Evolutionary conservation across 2,329 filamentous ascomycete genomes (phyloP).

Genomic region (Fusarium denticulatum): DNA sequence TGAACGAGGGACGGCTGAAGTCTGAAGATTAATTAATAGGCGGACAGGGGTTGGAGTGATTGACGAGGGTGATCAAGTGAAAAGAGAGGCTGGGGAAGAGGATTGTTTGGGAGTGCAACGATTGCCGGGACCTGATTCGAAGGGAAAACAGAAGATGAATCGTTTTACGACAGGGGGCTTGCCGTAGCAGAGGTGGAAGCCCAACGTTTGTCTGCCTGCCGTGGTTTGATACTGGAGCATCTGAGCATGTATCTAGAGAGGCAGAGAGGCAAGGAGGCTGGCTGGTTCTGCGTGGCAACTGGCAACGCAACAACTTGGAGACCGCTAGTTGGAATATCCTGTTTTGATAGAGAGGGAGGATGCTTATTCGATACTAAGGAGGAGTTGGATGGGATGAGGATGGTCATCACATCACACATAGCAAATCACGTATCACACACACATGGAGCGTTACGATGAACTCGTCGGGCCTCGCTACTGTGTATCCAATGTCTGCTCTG

Average conservation of each 20-base stretch:
- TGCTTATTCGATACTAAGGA: slow-evolving; percentile 11
- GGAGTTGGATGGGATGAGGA: slow-evolving; percentile 11
- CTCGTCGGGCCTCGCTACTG: slow-evolving; percentile 32
- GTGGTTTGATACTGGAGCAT: not conserved
- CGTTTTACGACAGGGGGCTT: not conserved
- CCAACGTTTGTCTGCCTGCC: not conserved
- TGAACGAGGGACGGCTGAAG: slow-evolving; percentile 8
- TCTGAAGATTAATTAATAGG: slow-evolving; percentile 11
- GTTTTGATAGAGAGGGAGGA: slow-evolving; percentile 12
- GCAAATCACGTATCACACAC: slow-evolving; percentile 9
- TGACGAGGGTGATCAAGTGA: slow-evolving; percentile 7
- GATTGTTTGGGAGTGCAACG: not conserved
- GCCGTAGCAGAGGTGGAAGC: slow-evolving; percentile 12
- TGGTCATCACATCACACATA: slow-evolving; percentile 19
- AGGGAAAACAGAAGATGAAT: slow-evolving; percentile 10
- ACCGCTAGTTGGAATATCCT: slow-evolving; percentile 21
- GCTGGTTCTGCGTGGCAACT: slow-evolving; percentile 19
- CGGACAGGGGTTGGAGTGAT: slow-evolving; percentile 15
- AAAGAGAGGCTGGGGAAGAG: slow-evolving; percentile 16
- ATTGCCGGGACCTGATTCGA: slow-evolving; percentile 15
- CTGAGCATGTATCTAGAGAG: not conserved
- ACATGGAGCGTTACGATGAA: slow-evolving; percentile 27
- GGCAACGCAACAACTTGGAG: slow-evolving; percentile 16
- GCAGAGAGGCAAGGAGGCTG: not conserved
- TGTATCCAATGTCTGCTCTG: not conserved